Evolutionary conservation across 495 filamentous ascomycete species (phyloP).

Genomic region (Neurospora sp.): DNA sequence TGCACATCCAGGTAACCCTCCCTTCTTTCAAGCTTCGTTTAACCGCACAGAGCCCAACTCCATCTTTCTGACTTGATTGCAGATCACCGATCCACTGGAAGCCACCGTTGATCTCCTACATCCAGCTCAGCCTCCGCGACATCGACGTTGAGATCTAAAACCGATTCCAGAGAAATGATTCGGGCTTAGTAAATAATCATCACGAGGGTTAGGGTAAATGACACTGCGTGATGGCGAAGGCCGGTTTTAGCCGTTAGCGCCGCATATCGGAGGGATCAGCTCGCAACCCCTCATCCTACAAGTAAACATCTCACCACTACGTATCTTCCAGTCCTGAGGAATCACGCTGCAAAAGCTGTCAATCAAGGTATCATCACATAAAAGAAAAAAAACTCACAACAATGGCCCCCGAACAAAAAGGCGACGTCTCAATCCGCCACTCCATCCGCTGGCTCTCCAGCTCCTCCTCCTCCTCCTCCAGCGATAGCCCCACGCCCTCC

Average conservation of each 20-base stretch:
- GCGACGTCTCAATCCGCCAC: constrained; percentile 29
- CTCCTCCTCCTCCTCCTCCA: constrained; percentile 11
- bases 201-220: not conserved
- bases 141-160: not conserved
- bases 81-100: not conserved
- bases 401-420: not conserved
- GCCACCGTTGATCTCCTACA: not conserved
- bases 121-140: not conserved
- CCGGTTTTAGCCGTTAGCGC: not conserved
- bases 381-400: not conserved
- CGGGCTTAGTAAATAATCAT: not conserved
- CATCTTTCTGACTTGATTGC: not conserved
- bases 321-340: no score
- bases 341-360: not conserved
- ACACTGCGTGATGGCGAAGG: not conserved
- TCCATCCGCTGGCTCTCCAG: constrained; percentile 35
- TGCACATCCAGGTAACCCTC: not conserved
- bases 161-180: not conserved
- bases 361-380: not conserved
- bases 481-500: not conserved
- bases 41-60: not conserved
- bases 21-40: not conserved
- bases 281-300: not conserved
- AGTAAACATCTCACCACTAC: not conserved
- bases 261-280: not conserved